A percentile compares a stretch with the other conserved stretches of the same genome.
Evolutionary conservation across 78 protist species (phyloP).

Genomic region (Dictyostelium citrinum): DNA sequence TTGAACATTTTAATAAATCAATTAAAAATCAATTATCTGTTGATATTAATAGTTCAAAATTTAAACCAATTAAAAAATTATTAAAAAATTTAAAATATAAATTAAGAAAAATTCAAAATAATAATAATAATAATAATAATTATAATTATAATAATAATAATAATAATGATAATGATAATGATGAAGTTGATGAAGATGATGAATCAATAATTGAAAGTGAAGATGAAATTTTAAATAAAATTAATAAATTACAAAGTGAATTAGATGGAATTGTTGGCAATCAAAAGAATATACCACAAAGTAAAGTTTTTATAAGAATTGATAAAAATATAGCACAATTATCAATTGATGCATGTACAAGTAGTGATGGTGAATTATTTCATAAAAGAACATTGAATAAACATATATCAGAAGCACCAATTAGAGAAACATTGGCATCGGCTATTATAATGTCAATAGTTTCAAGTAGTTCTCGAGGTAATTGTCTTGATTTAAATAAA

Average conservation of each 20-base stretch:
- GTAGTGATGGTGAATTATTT: not conserved
- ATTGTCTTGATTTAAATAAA: not conserved
- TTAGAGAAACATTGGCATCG: slow-evolving; percentile 53
- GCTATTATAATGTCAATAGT: not conserved
- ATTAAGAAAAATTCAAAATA: not conserved
- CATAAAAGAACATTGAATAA: slow-evolving; percentile 30
- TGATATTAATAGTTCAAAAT: not conserved
- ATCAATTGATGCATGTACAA: slow-evolving; percentile 23
- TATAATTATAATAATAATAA: no score
- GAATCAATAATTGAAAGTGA: not conserved
- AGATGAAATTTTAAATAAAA: not conserved
- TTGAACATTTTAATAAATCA: not conserved
- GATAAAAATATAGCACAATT: slow-evolving; percentile 6
- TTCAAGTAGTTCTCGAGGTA: not conserved
- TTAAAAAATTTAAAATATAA: not conserved
- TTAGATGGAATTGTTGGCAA: not conserved
- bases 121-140: not conserved
- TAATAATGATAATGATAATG: no score
- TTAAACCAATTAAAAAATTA: not conserved
- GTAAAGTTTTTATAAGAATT: slow-evolving; percentile 10
- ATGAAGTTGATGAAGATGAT: not conserved
- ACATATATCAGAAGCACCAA: slow-evolving; percentile 65
- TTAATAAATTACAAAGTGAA: not conserved
- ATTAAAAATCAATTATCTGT: not conserved
- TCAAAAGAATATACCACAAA: not conserved